Base-by-base conservation (phyloP, 805 yeast species). In the Kazachstania psychrophila region DNA sequence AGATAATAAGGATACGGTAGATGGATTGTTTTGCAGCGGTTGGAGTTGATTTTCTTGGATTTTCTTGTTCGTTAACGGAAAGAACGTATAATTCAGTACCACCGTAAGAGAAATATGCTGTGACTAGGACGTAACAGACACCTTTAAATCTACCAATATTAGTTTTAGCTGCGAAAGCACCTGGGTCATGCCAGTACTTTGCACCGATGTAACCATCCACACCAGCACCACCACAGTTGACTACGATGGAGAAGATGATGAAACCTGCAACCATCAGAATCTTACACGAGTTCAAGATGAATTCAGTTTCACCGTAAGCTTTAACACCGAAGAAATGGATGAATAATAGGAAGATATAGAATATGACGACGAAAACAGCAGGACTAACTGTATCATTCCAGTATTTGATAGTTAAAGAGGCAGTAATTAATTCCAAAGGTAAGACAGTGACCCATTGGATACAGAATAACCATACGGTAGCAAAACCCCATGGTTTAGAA, bases 281-380 rank as follows among this genome's bases (percentile, higher is more conserved):
- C 56, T 78, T 78, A 39, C 72, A 61, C 14, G 65, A 36, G 38
- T 77, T 72, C 48, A 78, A 70, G 31, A 72, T 49, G 46, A 72
- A 75, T 56, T 78, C 85, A 22, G 78, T 74, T 58, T 78, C 85
- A 56, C 83, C 85, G 48, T 76, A 78, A 38, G 83, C 82, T 47
- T 63, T 67, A 26, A 75, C 79, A 47, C 84, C 83, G 38, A 74
- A 48, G 42, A 77, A 60, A 54, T 77, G 77, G 42, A 77, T 72
- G 30, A 58, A 44, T 23, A 73, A 54, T 41, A 78, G 68, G 22
- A 73, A 49, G 5, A 61, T 64, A 48, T 67, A 77, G 47, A 77
- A 77, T 18, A 76, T 66, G 3, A 70, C 66, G 28, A 75, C 75
- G 55, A 70, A 77, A 9, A 73, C 74, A 32, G 73, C 80, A 4